phyloP scores from a whole-genome alignment of 2,329 filamentous ascomycete species.

The Fonsecaea pedrosoi region DNA sequence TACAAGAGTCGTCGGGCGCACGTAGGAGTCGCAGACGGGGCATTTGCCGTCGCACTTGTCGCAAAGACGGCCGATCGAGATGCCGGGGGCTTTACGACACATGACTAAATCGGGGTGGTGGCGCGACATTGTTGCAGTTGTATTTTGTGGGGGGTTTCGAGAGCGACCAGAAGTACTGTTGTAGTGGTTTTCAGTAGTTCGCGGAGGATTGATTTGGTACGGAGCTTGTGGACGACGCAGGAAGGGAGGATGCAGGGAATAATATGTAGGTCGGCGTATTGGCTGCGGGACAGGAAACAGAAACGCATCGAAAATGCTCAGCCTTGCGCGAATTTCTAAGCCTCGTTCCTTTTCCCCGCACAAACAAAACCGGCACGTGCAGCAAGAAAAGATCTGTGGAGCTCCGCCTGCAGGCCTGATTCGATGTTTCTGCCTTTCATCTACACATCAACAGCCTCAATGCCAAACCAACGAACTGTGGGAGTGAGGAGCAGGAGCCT shows the following conservation, averaged over 20 bases:
- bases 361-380: constrained; percentile 24
- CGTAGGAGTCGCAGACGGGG: constrained; percentile 98
- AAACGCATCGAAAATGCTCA: constrained; percentile 16
- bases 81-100: constrained; percentile 98
- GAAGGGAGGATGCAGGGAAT: neutral
- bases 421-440: constrained; percentile 11
- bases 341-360: constrained; percentile 19
- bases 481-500: neutral
- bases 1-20: constrained; percentile 93
- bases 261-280: neutral
- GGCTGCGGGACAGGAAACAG: neutral
- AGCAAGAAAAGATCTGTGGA: constrained; percentile 8
- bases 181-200: neutral
- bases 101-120: constrained; percentile 98
- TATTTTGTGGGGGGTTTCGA: neutral
- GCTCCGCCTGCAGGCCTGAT: constrained; percentile 21
- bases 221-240: neutral
- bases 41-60: constrained; percentile 99
- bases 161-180: neutral
- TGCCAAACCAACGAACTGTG: constrained; percentile 2
- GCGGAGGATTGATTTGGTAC: neutral
- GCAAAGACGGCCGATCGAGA: constrained; percentile 97
- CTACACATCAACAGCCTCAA: neutral
- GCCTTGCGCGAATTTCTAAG: constrained; percentile 31
- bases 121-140: constrained; percentile 73